phyloP scores from a whole-genome alignment of 768 basidiomycete genomes.

The Crepidotus variabilis region DNA sequence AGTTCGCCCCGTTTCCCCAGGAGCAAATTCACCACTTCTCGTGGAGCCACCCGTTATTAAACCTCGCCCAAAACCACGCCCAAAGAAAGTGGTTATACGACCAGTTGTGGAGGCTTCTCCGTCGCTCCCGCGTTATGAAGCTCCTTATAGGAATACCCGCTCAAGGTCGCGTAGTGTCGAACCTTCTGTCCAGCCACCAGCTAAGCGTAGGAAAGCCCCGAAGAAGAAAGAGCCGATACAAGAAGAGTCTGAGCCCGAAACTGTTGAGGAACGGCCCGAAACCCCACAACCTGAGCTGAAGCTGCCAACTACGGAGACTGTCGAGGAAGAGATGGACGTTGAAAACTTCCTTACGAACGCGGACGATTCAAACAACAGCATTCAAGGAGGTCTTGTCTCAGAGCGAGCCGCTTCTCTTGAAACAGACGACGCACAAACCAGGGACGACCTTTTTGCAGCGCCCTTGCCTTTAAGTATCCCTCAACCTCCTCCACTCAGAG shows the following conservation, averaged over 20 bases:
- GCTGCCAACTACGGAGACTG: conserved; percentile 14
- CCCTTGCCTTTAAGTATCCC: neutral
- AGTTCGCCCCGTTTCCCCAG: too few species aligned
- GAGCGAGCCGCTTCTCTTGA: conserved; percentile 18
- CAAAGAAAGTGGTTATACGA: neutral
- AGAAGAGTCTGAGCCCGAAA: conserved; percentile 11
- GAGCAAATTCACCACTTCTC: too few species aligned
- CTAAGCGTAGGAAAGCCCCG: conserved; percentile 7
- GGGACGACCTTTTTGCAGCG: neutral
- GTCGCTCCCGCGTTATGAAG: neutral
- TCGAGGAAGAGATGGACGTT: conserved; percentile 25
- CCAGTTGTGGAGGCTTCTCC: too few species aligned
- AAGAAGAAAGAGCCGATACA: conserved; percentile 2
- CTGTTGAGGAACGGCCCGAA: neutral
- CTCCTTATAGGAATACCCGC: conserved; percentile 31
- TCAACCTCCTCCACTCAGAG: neutral
- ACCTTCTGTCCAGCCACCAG: conserved; percentile 13
- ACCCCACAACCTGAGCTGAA: neutral
- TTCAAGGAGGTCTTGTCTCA: neutral
- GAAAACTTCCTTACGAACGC: conserved; percentile 20
- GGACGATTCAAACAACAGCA: conserved; percentile 8
- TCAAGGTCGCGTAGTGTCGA: conserved; percentile 29
- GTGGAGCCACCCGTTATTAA: too few species aligned
- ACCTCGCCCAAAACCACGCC: conserved; percentile 4
- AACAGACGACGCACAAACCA: conserved; percentile 27